These are phyloP conservation scores for Paraphoma sp. DNA, from an alignment of 2,329 filamentous ascomycete species.

Conservation along the genomic window DNA sequence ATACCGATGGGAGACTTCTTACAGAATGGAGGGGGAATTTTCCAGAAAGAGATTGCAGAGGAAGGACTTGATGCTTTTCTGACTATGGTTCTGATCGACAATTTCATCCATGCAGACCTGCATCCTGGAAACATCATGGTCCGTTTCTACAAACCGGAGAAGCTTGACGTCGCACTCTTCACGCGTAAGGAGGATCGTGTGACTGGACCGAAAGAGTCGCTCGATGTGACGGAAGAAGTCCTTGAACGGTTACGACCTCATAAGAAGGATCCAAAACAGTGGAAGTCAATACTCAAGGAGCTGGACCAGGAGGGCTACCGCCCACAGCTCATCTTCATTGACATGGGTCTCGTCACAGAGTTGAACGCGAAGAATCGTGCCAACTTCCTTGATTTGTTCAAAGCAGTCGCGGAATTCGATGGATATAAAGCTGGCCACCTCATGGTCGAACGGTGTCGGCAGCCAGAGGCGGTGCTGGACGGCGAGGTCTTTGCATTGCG, in stretches of 20 bases:
- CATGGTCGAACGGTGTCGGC: slow-evolving; percentile 94
- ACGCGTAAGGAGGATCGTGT: slow-evolving; percentile 44
- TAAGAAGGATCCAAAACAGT: slow-evolving; percentile 70
- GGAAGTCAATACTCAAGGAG: slow-evolving; percentile 75
- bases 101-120: slow-evolving; percentile 95
- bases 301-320: slow-evolving; percentile 88
- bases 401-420: slow-evolving; percentile 93
- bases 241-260: slow-evolving; percentile 79
- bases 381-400: slow-evolving; percentile 96
- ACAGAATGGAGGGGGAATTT: slow-evolving; percentile 88
- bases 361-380: slow-evolving; percentile 83
- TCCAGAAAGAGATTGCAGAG: slow-evolving; percentile 91
- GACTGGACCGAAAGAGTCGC: slow-evolving; percentile 55
- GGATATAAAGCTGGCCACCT: slow-evolving; percentile 93
- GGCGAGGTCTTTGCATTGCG: slow-evolving; percentile 89
- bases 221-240: slow-evolving; percentile 87
- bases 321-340: slow-evolving; percentile 96
- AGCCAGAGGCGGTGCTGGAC: slow-evolving; percentile 88
- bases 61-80: slow-evolving; percentile 96
- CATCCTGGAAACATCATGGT: slow-evolving; percentile 99
- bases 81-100: slow-evolving; percentile 95
- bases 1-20: slow-evolving; percentile 91
- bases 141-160: slow-evolving; percentile 87
- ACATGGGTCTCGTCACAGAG: slow-evolving; percentile 93
- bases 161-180: slow-evolving; percentile 69